Percentiles rank a stretch among this genome's conserved stretches.
Conservation (phyloP, 306 rosid species). For the Hippophae rhamnoides region DNA sequence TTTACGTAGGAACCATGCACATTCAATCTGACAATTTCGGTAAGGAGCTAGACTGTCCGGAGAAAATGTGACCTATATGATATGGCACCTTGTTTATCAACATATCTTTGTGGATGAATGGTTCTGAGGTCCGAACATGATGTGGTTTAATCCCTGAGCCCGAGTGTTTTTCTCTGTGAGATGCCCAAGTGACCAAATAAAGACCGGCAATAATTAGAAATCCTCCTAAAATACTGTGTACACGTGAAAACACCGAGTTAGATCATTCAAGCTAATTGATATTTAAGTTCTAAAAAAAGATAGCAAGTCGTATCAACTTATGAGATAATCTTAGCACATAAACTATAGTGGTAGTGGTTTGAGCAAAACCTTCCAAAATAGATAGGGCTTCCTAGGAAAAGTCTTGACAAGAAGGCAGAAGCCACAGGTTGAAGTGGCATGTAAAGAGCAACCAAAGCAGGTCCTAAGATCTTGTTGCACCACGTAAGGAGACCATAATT, state of each 20-base stretch:
- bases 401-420: slow-evolving; percentile 58
- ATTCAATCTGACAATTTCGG: slow-evolving; percentile 46
- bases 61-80: slow-evolving; percentile 49
- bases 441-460: slow-evolving; percentile 86
- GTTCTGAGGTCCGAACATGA: slow-evolving; percentile 41
- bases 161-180: slow-evolving; percentile 50
- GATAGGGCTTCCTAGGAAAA: slow-evolving; percentile 83
- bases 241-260: slow-evolving; percentile 24
- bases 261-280: not conserved
- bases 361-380: slow-evolving; percentile 77
- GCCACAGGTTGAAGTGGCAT: slow-evolving; percentile 89
- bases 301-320: no score
- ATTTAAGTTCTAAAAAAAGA: no score
- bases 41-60: slow-evolving; percentile 29
- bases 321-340: not conserved
- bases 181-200: slow-evolving; percentile 75
- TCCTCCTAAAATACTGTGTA: slow-evolving; percentile 74
- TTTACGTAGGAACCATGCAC: slow-evolving; percentile 17
- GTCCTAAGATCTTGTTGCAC: slow-evolving; percentile 90
- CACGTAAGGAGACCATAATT: slow-evolving; percentile 86
- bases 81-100: slow-evolving; percentile 24
- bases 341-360: slow-evolving; percentile 8
- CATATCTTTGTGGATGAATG: slow-evolving; percentile 42
- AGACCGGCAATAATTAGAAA: slow-evolving; percentile 66
- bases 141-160: slow-evolving; percentile 24